phyloP scores from a whole-genome alignment of 352 stramenopile species.

The Phytophthora podocarpi region DNA sequence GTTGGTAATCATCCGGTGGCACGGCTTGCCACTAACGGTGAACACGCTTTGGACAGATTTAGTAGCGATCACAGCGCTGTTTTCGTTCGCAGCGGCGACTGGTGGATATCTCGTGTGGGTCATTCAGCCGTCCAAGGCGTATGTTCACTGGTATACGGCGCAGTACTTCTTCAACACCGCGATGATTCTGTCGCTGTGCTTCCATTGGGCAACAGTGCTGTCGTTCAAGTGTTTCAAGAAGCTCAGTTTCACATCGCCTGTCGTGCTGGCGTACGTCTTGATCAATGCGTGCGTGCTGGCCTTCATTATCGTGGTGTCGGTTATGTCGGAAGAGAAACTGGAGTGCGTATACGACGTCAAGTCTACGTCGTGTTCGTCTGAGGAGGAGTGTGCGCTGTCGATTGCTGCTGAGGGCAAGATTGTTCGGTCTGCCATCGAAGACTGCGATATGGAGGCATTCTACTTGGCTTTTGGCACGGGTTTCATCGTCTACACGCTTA shows the following conservation, averaged over 20 bases:
- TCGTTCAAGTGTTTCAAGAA: slow-evolving; percentile 91
- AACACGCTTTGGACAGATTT: slow-evolving; percentile 88
- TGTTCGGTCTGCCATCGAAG: slow-evolving; percentile 69
- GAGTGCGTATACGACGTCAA: slow-evolving; percentile 76
- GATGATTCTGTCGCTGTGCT: slow-evolving; percentile 90
- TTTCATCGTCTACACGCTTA: slow-evolving; percentile 85
- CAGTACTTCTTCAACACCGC: slow-evolving; percentile 90
- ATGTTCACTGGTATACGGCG: slow-evolving; percentile 83
- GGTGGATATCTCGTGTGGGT: slow-evolving; percentile 85
- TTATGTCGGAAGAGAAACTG: slow-evolving; percentile 58
- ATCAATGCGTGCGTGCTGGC: slow-evolving; percentile 67
- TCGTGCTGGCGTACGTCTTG: slow-evolving; percentile 72
- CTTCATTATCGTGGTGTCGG: slow-evolving; percentile 69
- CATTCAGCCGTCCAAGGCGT: slow-evolving; percentile 82
- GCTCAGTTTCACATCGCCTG: slow-evolving; percentile 77
- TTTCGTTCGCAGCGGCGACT: slow-evolving; percentile 82
- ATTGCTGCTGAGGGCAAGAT: slow-evolving; percentile 72
- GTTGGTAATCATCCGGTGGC: slow-evolving; percentile 85
- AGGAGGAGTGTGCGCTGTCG: slow-evolving; percentile 55
- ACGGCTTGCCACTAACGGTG: slow-evolving; percentile 81
- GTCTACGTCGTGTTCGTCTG: slow-evolving; percentile 57
- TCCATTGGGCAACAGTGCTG: slow-evolving; percentile 85
- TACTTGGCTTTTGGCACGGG: slow-evolving; percentile 79
- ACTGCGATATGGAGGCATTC: slow-evolving; percentile 82
- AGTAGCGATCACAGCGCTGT: slow-evolving; percentile 81